phyloP scores from a whole-genome alignment of 2,329 filamentous ascomycete genomes.

The Taxawa tesnikishii region DNA sequence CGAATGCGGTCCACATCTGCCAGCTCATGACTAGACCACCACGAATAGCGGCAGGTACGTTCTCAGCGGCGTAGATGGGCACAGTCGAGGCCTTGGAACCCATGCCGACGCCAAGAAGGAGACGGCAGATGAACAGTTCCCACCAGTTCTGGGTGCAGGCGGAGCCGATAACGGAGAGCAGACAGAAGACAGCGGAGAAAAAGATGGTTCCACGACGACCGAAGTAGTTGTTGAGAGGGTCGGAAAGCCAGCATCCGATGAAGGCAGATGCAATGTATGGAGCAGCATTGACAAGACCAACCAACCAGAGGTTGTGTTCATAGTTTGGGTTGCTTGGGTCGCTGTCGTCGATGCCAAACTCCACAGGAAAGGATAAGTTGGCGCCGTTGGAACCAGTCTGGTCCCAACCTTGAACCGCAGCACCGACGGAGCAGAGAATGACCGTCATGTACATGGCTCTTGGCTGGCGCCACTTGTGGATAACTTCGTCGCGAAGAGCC shows the following conservation, averaged over 20 bases:
- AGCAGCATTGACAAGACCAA: conserved; percentile 55
- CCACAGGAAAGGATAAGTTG: conserved; percentile 36
- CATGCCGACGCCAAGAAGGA: conserved; percentile 11
- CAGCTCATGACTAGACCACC: conserved; percentile 17
- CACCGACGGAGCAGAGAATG: conserved; percentile 15
- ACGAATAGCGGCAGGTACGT: conserved; percentile 9
- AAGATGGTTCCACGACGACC: conserved; percentile 25
- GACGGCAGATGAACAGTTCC: conserved; percentile 7
- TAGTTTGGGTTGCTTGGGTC: conserved; percentile 18
- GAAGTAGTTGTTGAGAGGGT: conserved; percentile 17
- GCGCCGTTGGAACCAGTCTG: conserved; percentile 42
- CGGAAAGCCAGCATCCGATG: conserved; percentile 7
- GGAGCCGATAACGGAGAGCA: conserved; percentile 4
- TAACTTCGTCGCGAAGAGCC: conserved; percentile 45
- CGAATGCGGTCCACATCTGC: conserved; percentile 20
- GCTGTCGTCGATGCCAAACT: conserved; percentile 17
- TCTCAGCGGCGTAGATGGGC: conserved; percentile 8
- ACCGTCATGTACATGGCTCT: conserved; percentile 52
- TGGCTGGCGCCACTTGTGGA: conserved; percentile 55
- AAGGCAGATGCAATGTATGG: conserved; percentile 34
- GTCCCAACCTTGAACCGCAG: conserved; percentile 40
- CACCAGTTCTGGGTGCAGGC: conserved; percentile 7
- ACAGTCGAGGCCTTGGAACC: conserved; percentile 8
- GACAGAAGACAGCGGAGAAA: conserved; percentile 14
- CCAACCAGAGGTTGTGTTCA: conserved; percentile 33